Evolutionary conservation across 78 protist species (phyloP).

Genomic region (Goniomonas avonlea): DNA sequence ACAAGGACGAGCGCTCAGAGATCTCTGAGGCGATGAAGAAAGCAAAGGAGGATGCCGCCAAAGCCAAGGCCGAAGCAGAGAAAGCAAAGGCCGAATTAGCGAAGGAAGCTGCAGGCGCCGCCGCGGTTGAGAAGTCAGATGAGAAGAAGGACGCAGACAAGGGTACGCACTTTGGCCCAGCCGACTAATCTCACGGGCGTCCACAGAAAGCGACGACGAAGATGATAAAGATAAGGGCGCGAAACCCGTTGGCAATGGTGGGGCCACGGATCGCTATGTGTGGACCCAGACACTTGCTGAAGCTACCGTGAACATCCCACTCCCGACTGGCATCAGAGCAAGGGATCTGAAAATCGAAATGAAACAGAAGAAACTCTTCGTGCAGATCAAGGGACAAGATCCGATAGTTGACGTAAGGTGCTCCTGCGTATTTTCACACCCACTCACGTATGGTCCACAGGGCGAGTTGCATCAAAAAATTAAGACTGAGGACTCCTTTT

Average conservation of each 20-base stretch:
- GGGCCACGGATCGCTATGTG: conserved; percentile 31
- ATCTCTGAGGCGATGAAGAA: no score
- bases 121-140: background rate
- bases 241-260: conserved; percentile 47
- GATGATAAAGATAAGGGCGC: conserved; percentile 3
- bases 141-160: no score
- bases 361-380: background rate
- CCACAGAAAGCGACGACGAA: conserved; percentile 15
- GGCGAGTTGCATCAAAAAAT: conserved; percentile 34
- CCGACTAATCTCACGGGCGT: no score
- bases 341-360: background rate
- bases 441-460: background rate
- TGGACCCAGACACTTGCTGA: conserved; percentile 66
- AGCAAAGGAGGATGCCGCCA: conserved; percentile 15
- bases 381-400: conserved; percentile 34
- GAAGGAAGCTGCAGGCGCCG: background rate
- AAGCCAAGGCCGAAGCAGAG: no score
- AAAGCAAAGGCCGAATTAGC: conserved; percentile 6
- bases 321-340: background rate
- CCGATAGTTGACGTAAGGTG: conserved; percentile 32
- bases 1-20: no score
- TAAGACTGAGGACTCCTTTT: conserved; percentile 35
- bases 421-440: background rate
- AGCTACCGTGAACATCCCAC: background rate
- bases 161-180: no score